Evolutionary conservation across 441 rosid species (phyloP), one percentile per base, ranked within the genome.

Genomic region (Brassica balearica): DNA sequence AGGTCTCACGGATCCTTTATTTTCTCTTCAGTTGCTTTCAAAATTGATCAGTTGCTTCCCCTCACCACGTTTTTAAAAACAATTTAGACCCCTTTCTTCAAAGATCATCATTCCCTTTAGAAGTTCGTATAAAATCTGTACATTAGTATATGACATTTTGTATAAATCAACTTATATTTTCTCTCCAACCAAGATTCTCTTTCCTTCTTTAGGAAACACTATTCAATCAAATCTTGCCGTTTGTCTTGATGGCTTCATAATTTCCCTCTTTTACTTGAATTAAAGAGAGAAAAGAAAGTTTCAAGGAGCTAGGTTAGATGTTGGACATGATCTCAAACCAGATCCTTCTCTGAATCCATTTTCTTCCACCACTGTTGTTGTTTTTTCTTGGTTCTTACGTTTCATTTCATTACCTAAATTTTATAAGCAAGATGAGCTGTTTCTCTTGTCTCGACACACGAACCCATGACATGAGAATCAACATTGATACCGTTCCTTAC

Each of bases 361-460:
- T 34, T 65, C 10, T 1, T 46, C 4, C 55, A 0, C 17, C n/a
- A 43, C 62, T 23, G 12, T 23, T 60, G 19, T 71, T 76, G 20
- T 17, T 63, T 64, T 48, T 69, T 61, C 62, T 58, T 9, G 6
- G 63, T 59, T 6, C 12, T 22, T 53, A 62, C 74, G 60, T 73
- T 23, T 61, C 36, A 46, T 36, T 53, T 15, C 17, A 10, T 27
- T 3, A 11, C 8, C 27, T 9, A 60, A 17, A 34, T 4, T 11
- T 60, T 23, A 11, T 23, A 65, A 15, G 22, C 9, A 51, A 15
- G 76, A 90, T 90, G 97, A 85, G 86, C 72, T 95, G 99, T 83
- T 95, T 95, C 82, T 86, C 91, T 77, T 95, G 99, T 82, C 51
- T 90, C 15, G 80, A 32, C 73, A 78, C 87, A 1, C 82, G 69